Evolutionary conservation across 768 basidiomycete species (phyloP).

Genomic region (Collybia nuda): DNA sequence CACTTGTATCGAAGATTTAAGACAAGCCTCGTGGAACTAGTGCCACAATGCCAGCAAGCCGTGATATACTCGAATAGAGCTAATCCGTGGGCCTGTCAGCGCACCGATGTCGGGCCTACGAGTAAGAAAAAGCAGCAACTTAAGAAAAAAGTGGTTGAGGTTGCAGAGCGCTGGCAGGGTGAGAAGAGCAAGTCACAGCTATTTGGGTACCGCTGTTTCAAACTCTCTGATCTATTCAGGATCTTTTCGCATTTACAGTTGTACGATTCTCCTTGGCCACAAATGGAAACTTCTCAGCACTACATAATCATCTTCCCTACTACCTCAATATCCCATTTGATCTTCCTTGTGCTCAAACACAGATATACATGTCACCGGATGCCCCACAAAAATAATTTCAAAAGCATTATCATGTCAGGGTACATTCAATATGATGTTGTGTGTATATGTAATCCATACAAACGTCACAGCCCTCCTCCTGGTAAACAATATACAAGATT

Average conservation of each 20-base stretch:
- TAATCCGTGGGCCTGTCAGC: too few species aligned
- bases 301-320: constrained; percentile 4
- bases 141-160: constrained; percentile 6
- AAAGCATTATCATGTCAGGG: too few species aligned
- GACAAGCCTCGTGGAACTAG: constrained; percentile 35
- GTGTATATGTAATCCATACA: too few species aligned
- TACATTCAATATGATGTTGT: too few species aligned
- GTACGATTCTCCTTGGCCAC: constrained; percentile 24
- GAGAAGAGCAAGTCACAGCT: constrained; percentile 17
- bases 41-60: neutral
- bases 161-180: constrained; percentile 14
- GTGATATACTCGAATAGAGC: too few species aligned
- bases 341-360: neutral
- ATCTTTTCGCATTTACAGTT: constrained; percentile 23
- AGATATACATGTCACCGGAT: too few species aligned
- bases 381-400: too few species aligned
- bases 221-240: constrained; percentile 29
- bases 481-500: too few species aligned
- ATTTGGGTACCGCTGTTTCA: constrained; percentile 25
- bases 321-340: constrained; percentile 3
- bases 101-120: too few species aligned
- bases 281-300: constrained; percentile 19
- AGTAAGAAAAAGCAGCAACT: neutral
- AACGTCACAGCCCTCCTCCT: too few species aligned
- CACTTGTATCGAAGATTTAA: constrained; percentile 2